These are phyloP conservation scores for Butyriboletus loyo DNA, from an alignment of 768 basidiomycete species.

Conservation along the genomic window DNA sequence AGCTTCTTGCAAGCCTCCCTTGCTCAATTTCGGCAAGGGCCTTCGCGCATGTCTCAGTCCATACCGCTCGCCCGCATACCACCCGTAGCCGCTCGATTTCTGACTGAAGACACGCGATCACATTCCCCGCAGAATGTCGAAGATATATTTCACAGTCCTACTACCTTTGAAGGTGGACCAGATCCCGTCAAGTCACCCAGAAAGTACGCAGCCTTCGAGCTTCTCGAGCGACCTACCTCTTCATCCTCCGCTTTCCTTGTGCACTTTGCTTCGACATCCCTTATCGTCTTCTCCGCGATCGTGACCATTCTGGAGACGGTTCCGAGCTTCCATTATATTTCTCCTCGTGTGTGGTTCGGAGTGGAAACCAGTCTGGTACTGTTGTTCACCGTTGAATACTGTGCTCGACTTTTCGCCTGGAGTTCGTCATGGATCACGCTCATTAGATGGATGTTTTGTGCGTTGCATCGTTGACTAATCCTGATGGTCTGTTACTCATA, in stretches of 20 bases:
- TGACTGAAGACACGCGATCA: conserved; percentile 40
- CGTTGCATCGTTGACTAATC: conserved; percentile 15
- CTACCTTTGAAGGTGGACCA: conserved; percentile 34
- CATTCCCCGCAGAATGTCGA: conserved; percentile 35
- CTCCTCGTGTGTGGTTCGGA: conserved; percentile 78
- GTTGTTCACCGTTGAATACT: conserved; percentile 84
- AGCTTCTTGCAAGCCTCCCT: neutral
- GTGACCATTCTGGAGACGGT: conserved; percentile 81
- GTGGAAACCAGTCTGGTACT: conserved; percentile 81
- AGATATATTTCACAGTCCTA: conserved; percentile 38
- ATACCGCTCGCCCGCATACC: conserved; percentile 29
- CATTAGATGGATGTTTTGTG: conserved; percentile 68
- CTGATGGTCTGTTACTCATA: neutral
- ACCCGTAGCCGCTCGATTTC: conserved; percentile 34
- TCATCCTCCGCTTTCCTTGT: conserved; percentile 73
- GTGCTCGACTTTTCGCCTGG: conserved; percentile 71
- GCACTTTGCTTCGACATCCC: conserved; percentile 64
- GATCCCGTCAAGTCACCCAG: conserved; percentile 39
- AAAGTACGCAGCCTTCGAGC: conserved; percentile 63
- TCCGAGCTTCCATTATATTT: conserved; percentile 67
- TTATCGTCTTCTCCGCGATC: conserved; percentile 72
- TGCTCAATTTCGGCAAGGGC: neutral
- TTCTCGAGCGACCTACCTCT: conserved; percentile 79
- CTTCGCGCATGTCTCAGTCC: conserved; percentile 27
- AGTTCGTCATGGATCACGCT: conserved; percentile 61